phyloP scores from a whole-genome alignment of 495 filamentous ascomycete species.

The Aspergillus biplanus region DNA sequence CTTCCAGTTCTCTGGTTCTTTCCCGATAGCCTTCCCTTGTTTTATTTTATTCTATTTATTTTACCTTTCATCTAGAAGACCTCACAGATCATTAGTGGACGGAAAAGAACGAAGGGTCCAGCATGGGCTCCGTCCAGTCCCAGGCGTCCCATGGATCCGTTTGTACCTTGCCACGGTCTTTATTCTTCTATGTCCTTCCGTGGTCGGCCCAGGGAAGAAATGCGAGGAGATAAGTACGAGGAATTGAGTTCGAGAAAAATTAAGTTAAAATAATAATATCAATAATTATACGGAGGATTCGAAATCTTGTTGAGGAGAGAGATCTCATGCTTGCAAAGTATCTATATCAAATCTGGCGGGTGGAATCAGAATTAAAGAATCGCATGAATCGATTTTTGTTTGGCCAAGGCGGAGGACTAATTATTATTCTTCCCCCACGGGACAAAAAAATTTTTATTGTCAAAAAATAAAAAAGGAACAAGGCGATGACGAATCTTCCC shows the following conservation, averaged over 20 bases:
- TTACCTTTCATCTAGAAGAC: background rate
- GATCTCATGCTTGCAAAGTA: background rate
- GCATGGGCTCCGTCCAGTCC: slow-evolving; percentile 14
- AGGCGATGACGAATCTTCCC: slow-evolving; percentile 3
- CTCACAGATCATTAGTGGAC: background rate
- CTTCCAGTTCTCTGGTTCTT: no score
- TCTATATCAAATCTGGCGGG: background rate
- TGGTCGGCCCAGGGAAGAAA: slow-evolving; percentile 9
- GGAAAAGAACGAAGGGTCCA: slow-evolving; percentile 7
- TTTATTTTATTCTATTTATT: background rate
- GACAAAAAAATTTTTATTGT: background rate
- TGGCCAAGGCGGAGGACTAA: background rate
- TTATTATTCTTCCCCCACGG: slow-evolving; percentile 3
- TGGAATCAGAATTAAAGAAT: background rate
- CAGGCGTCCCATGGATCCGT: slow-evolving; percentile 22
- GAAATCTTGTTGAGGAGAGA: background rate
- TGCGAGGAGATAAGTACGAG: background rate
- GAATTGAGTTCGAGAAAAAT: background rate
- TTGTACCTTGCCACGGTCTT: slow-evolving; percentile 18
- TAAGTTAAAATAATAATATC: background rate
- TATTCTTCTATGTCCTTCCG: slow-evolving; percentile 10
- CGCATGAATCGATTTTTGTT: slow-evolving; percentile 6
- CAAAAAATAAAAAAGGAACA: slow-evolving; percentile 5
- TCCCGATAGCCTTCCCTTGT: background rate
- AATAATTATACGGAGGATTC: background rate